Conservation (phyloP, 805 yeast species). For the Diddensiella transvaalensis region DNA sequence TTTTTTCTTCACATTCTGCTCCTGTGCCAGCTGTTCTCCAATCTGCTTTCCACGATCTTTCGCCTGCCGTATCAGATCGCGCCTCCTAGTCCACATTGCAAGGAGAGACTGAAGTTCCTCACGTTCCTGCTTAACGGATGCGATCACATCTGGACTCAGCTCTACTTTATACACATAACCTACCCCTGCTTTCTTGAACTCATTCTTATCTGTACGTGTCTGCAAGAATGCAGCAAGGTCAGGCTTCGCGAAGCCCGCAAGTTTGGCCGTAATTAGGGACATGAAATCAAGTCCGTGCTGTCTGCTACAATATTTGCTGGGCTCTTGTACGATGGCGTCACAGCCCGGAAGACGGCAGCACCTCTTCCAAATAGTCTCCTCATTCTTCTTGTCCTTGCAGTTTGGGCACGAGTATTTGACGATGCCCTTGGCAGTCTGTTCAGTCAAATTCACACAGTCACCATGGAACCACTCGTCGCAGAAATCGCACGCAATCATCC, state of each 20-base stretch:
- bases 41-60: conserved; percentile 24
- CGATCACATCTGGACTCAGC: not conserved
- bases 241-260: conserved; percentile 13
- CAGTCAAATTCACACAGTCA: conserved; percentile 61
- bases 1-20: conserved; percentile 22
- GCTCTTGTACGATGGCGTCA: conserved; percentile 44
- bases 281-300: conserved; percentile 59
- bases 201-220: not conserved
- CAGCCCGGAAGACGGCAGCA: conserved; percentile 67
- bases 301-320: conserved; percentile 68
- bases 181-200: conserved; percentile 3
- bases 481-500: conserved; percentile 85
- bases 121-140: not conserved
- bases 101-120: conserved; percentile 7
- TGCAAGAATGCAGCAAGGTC: conserved; percentile 17
- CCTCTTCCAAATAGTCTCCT: conserved; percentile 65
- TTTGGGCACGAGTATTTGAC: conserved; percentile 67
- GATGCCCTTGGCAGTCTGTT: conserved; percentile 51
- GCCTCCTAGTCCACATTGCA: conserved; percentile 11
- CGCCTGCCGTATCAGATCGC: conserved; percentile 16
- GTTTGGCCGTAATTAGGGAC: conserved; percentile 9
- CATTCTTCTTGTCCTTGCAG: conserved; percentile 41
- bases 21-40: conserved; percentile 24
- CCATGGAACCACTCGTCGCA: conserved; percentile 97
- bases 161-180: conserved; percentile 18